A percentile compares a stretch with the other conserved stretches of the same genome.
phyloP scores from a whole-genome alignment of 805 yeast genomes.

The Cyberlindnera mrakii region DNA sequence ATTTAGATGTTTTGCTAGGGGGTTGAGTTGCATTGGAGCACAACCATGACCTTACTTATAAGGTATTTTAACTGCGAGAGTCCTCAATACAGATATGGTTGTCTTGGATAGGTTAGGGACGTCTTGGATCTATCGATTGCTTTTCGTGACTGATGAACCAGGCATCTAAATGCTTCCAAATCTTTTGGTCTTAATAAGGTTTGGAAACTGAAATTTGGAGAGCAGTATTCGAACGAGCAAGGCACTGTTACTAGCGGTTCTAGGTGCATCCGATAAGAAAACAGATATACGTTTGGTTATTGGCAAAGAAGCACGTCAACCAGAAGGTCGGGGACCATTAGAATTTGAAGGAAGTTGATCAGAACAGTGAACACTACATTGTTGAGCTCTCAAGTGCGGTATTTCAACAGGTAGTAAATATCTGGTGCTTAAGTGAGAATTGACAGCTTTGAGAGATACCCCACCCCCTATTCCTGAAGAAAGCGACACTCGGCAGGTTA shows the following conservation, averaged over 20 bases:
- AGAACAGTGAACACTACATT: conserved; percentile 42
- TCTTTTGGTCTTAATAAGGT: conserved; percentile 75
- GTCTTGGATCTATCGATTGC: conserved; percentile 73
- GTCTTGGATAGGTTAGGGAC: conserved; percentile 78
- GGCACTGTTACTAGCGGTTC: conserved; percentile 68
- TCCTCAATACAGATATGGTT: conserved; percentile 86
- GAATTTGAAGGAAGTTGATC: conserved; percentile 26
- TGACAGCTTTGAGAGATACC: conserved; percentile 91
- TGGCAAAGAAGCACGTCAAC: conserved; percentile 82
- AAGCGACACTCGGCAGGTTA: conserved; percentile 67
- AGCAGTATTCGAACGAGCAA: conserved; percentile 74
- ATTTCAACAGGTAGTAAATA: conserved; percentile 79
- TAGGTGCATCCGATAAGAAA: conserved; percentile 71
- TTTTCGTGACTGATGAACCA: conserved; percentile 85
- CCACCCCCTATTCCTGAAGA: conserved; percentile 81
- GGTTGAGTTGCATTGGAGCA: conserved; percentile 58
- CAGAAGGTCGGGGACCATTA: conserved; percentile 36
- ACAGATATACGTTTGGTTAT: conserved; percentile 80
- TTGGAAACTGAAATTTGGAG: conserved; percentile 89
- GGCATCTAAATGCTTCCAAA: conserved; percentile 72
- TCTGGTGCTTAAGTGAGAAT: conserved; percentile 87
- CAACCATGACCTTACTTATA: conserved; percentile 44
- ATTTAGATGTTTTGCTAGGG: conserved; percentile 65
- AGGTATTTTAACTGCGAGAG: conserved; percentile 86
- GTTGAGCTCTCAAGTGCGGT: conserved; percentile 84